These are phyloP conservation scores for Hypoxylon sp. DNA, from an alignment of 2,329 filamentous ascomycete genomes.

Conservation along the genomic window DNA sequence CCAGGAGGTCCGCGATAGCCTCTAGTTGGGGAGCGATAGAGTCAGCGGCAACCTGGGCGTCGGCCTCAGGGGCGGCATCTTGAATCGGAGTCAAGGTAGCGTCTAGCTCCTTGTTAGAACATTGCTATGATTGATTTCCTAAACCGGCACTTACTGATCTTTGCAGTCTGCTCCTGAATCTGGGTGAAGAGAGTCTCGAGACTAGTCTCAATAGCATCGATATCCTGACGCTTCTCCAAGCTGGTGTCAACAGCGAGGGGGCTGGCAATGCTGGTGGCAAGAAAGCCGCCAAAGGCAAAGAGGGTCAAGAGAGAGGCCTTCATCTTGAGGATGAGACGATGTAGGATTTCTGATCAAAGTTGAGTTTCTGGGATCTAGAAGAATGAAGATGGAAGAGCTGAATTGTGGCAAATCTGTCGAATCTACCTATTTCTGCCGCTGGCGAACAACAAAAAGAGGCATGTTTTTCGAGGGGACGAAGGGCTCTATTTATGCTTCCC, in stretches of 20 bases:
- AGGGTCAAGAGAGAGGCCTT: slow-evolving; percentile 48
- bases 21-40: slow-evolving; percentile 47
- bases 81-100: slow-evolving; percentile 42
- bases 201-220: slow-evolving; percentile 42
- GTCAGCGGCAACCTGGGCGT: slow-evolving; percentile 39
- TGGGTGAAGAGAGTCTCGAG: slow-evolving; percentile 44
- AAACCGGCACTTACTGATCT: slow-evolving; percentile 46
- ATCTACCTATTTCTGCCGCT: slow-evolving; percentile 30
- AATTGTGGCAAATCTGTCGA: slow-evolving; percentile 23
- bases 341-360: slow-evolving; percentile 15
- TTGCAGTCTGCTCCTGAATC: slow-evolving; percentile 48
- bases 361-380: slow-evolving; percentile 12
- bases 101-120: slow-evolving; percentile 43
- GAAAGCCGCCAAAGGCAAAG: slow-evolving; percentile 49
- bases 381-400: slow-evolving; percentile 15
- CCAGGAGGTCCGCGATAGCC: slow-evolving; percentile 45
- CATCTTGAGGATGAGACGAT: slow-evolving; percentile 44
- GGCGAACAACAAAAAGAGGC: slow-evolving; percentile 21
- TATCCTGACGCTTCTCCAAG: slow-evolving; percentile 49
- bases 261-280: slow-evolving; percentile 48
- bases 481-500: slow-evolving; percentile 42
- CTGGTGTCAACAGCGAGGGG: slow-evolving; percentile 39
- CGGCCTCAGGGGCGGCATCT: slow-evolving; percentile 38
- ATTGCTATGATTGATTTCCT: background rate
- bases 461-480: slow-evolving; percentile 4